These are phyloP conservation scores for Candida endomychidarum DNA, from an alignment of 805 yeast species.

Conservation along the genomic window DNA sequence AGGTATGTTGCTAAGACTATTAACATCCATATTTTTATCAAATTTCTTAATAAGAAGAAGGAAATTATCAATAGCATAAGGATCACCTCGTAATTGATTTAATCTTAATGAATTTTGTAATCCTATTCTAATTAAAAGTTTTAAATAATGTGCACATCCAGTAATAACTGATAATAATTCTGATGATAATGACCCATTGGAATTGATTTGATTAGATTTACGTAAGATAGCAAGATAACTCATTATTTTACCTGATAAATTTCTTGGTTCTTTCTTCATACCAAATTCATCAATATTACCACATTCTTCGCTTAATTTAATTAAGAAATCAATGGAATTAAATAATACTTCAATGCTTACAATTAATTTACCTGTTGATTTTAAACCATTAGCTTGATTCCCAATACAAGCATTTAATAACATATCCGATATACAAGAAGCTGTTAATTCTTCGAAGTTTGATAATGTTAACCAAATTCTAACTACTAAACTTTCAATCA, in stretches of 20 bases:
- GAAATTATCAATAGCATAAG: slow-evolving; percentile 63
- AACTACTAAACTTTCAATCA: slow-evolving; percentile 56
- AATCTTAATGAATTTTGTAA: slow-evolving; percentile 71
- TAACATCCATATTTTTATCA: slow-evolving; percentile 19
- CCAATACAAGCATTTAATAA: slow-evolving; percentile 77
- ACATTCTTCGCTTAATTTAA: slow-evolving; percentile 14
- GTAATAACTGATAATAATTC: slow-evolving; percentile 79
- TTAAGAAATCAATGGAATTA: slow-evolving; percentile 62
- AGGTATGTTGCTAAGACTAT: slow-evolving; percentile 45
- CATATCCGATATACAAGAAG: slow-evolving; percentile 89
- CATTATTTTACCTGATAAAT: slow-evolving; percentile 86
- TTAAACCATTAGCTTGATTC: slow-evolving; percentile 64
- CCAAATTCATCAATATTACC: slow-evolving; percentile 12
- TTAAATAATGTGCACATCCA: slow-evolving; percentile 89
- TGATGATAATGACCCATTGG: slow-evolving; percentile 53
- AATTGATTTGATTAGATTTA: slow-evolving; percentile 48
- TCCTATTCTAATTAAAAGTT: slow-evolving; percentile 78
- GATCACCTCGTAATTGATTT: slow-evolving; percentile 57
- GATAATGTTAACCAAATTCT: slow-evolving; percentile 86
- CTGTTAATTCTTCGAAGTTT: slow-evolving; percentile 86
- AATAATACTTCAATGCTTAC: slow-evolving; percentile 75
- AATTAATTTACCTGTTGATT: slow-evolving; percentile 70
- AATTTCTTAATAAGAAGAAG: slow-evolving; percentile 32
- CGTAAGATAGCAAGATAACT: slow-evolving; percentile 81
- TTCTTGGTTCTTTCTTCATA: slow-evolving; percentile 69